These are phyloP conservation scores for Murraya paniculata DNA, from an alignment of 345 rosid genomes.

Conservation along the genomic window DNA sequence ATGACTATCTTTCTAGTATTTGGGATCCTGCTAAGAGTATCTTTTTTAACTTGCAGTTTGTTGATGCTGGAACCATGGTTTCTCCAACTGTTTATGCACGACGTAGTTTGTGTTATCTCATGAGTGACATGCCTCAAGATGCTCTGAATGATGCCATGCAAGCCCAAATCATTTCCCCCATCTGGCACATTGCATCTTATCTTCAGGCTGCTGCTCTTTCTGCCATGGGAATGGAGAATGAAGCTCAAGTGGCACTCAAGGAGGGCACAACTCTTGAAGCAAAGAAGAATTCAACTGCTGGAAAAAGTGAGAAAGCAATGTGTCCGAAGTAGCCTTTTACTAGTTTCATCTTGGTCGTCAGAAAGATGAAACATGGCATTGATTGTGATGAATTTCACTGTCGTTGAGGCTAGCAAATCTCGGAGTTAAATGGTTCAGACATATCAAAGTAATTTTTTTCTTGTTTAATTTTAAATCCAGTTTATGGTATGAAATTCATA, in stretches of 20 bases:
- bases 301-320: constrained; percentile 23
- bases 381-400: constrained; percentile 6
- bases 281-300: constrained; percentile 33
- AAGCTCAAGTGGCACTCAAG: constrained; percentile 68
- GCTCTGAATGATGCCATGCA: constrained; percentile 79
- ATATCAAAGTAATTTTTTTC: constrained; percentile 9
- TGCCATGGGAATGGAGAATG: constrained; percentile 63
- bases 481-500: constrained; percentile 6
- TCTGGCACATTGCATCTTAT: constrained; percentile 85
- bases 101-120: constrained; percentile 74
- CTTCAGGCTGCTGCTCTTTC: constrained; percentile 77
- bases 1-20: not conserved
- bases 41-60: constrained; percentile 49
- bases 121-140: constrained; percentile 76
- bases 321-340: constrained; percentile 3
- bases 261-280: constrained; percentile 73
- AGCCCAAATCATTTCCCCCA: constrained; percentile 83
- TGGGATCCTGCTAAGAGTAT: not conserved
- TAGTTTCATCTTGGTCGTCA: not conserved
- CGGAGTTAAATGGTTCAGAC: constrained; percentile 1
- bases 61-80: constrained; percentile 77
- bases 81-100: constrained; percentile 87
- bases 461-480: constrained; percentile 1
- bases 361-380: not conserved
- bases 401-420: not conserved